These are phyloP conservation scores for Mortierella hygrophila DNA, from an alignment of 192 early-diverging fungal species.

Conservation along the genomic window DNA sequence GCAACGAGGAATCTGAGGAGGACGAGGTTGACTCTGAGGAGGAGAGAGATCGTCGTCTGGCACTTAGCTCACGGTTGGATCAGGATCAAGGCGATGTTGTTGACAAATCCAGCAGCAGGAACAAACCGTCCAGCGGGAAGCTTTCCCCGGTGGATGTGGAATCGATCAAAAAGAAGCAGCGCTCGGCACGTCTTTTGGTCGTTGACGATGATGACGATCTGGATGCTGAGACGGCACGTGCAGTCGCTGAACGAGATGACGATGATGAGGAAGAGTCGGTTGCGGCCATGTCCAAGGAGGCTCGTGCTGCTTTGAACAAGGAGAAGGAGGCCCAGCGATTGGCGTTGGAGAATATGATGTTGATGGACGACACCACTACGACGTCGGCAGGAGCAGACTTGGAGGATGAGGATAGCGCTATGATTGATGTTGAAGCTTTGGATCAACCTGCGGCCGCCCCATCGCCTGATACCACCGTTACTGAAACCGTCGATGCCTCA, in stretches of 20 bases:
- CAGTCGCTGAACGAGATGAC: not conserved
- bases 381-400: not conserved
- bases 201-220: constrained; percentile 49
- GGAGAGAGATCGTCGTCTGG: constrained; percentile 45
- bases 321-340: constrained; percentile 42
- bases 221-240: constrained; percentile 9
- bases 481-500: not conserved
- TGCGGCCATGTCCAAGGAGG: constrained; percentile 29
- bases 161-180: constrained; percentile 35
- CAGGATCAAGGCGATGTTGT: constrained; percentile 32
- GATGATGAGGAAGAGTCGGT: constrained; percentile 22
- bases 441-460: constrained; percentile 3
- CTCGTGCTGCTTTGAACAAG: constrained; percentile 21
- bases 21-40: constrained; percentile 51
- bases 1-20: constrained; percentile 9
- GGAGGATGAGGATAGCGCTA: constrained; percentile 40
- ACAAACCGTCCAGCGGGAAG: not conserved
- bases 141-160: constrained; percentile 17
- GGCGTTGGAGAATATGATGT: constrained; percentile 53
- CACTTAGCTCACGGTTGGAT: constrained; percentile 37
- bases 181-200: constrained; percentile 28
- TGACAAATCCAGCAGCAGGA: not conserved
- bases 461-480: not conserved
- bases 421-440: constrained; percentile 39
- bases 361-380: constrained; percentile 16